Conservation (phyloP, 331 rosid genomes). For the Stylosanthes scabra region DNA sequence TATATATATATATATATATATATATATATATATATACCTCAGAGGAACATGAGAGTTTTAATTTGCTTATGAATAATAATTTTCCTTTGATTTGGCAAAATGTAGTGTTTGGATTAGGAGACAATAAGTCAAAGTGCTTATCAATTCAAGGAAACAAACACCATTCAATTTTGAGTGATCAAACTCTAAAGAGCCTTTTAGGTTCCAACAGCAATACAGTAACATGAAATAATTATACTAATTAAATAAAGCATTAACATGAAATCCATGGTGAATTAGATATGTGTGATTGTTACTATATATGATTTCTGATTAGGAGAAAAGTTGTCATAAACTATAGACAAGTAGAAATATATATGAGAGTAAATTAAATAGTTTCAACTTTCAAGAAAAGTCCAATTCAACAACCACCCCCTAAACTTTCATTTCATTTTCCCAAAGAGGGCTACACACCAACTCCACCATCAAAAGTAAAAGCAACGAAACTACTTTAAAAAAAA, state of each 20-base stretch:
- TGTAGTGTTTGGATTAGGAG: no score
- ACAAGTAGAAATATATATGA: background rate
- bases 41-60: no score
- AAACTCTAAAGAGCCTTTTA: background rate
- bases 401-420: slow-evolving; percentile 58
- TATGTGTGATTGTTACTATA: no score
- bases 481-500: slow-evolving; percentile 59
- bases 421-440: slow-evolving; percentile 58
- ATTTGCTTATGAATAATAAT: no score
- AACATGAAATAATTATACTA: no score
- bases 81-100: no score
- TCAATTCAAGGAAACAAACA: slow-evolving; percentile 21
- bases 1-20: no score
- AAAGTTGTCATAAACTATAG: background rate
- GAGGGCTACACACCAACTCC: slow-evolving; percentile 69
- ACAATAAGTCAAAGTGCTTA: no score
- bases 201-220: background rate
- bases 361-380: no score
- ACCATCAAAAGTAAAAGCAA: slow-evolving; percentile 78
- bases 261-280: no score
- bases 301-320: background rate
- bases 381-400: slow-evolving; percentile 43
- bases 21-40: no score
- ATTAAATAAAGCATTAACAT: no score
- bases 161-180: slow-evolving; percentile 3